These are phyloP conservation scores for Termitomyces sp. DNA, from an alignment of 768 basidiomycete species.

Conservation along the genomic window DNA sequence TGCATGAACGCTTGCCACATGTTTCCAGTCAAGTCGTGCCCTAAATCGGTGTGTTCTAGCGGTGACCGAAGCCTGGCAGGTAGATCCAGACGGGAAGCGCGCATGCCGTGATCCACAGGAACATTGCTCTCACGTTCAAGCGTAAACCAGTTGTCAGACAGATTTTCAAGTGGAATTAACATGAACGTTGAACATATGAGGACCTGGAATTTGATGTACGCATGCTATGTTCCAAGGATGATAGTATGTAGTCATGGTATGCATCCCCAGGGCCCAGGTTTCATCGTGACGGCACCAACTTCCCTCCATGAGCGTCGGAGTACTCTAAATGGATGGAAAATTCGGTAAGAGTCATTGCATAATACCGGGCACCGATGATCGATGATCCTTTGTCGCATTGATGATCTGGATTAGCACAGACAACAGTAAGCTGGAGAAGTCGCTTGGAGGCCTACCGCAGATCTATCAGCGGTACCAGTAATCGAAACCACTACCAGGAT, in stretches of 20 bases:
- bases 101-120: background rate
- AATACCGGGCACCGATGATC: background rate
- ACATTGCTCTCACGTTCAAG: background rate
- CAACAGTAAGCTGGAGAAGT: background rate
- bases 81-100: background rate
- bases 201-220: background rate
- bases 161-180: background rate
- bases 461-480: background rate
- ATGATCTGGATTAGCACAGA: background rate
- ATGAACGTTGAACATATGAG: background rate
- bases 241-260: background rate
- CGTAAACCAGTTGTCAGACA: background rate
- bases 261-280: constrained; percentile 2
- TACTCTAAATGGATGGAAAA: background rate
- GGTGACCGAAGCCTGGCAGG: background rate
- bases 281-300: background rate
- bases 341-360: background rate
- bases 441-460: background rate
- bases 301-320: constrained; percentile 2
- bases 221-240: background rate
- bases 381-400: background rate
- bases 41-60: background rate
- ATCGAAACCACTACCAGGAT: background rate
- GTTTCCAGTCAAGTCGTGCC: background rate
- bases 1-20: background rate